Base-by-base conservation (phyloP, 176 grass and related monocot species). In the Oryza brachyantha region DNA sequence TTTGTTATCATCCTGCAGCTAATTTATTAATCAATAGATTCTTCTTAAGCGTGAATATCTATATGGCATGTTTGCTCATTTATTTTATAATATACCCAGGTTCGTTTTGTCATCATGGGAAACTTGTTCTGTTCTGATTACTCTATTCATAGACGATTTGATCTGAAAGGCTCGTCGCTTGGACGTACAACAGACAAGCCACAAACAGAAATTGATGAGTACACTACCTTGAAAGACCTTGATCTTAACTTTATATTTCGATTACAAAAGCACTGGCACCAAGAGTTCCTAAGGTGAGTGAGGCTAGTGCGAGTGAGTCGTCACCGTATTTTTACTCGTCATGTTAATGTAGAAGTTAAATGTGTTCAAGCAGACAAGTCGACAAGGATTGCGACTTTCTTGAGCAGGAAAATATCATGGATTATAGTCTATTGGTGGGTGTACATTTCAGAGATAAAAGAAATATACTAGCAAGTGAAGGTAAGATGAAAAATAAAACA, bases 81-180 rank as follows among this genome's bases (percentile, higher is more conserved):
- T 64, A 36, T 84, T 90, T 72, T 76, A 3, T 45, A 80, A 58
- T 57, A 54, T 73, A 54, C 36, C 17, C 84, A 95, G 96, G 96
- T 99, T 75, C 96, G 96, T 77, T 99, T 99, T 87, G 92, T 99
- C 50, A 95, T 99, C 77, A 99, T 99, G 96, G 92, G 92, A 64
- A 99, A 99, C 54, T 81, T 99, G 25, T 99, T 99, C 63, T 93
- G 92, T 37, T 89, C 96, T 22, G 90, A 91, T 24, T 94, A 79
- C 78, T 80, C 75, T 7, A 93, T 99, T 36, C 96, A 99, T 84
- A 90, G 96, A 40, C 79, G 93, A 29, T 97, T 93, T 66, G 93
- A 97, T 40, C 79, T 97, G 67, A 97, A 97, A 86, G 93, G 93
- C 34, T 97, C 93, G 40, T 97, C 93, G 35, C 93, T 88, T 88